A percentile compares a stretch with the other conserved stretches of the same genome.
These are phyloP conservation scores for Lactarius quietus DNA, from an alignment of 768 basidiomycete genomes.

Conservation along the genomic window DNA sequence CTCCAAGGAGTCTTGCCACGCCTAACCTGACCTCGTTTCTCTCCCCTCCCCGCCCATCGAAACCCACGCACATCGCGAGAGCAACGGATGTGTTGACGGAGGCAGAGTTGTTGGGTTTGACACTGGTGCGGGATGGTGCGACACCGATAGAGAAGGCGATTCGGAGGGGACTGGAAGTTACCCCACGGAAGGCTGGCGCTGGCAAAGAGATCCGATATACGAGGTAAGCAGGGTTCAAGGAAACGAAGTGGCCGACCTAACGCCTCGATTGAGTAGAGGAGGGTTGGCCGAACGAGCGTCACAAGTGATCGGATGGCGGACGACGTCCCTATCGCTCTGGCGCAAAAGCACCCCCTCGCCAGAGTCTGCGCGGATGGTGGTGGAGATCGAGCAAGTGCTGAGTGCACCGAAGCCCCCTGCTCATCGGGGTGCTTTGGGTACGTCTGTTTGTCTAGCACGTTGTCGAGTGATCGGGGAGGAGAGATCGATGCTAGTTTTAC, in stretches of 20 bases:
- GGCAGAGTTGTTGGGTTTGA: conserved; percentile 50
- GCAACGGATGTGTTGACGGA: conserved; percentile 53
- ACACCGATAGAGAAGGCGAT: conserved; percentile 38
- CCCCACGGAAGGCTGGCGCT: conserved; percentile 49
- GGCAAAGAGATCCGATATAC: conserved; percentile 43
- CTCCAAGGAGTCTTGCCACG: conserved; percentile 6
- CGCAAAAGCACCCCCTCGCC: conserved; percentile 13
- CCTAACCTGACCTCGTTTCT: conserved; percentile 8
- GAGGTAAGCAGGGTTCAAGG: conserved; percentile 39
- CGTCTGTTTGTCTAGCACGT: conserved; percentile 16
- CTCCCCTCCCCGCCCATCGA: conserved; percentile 25
- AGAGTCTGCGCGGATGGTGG: conserved; percentile 13
- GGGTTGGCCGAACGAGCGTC: conserved; percentile 22
- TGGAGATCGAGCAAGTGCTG: conserved; percentile 17
- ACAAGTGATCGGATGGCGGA: conserved; percentile 9
- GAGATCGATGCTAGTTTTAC: conserved; percentile 1
- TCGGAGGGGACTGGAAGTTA: conserved; percentile 52
- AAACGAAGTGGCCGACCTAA: background rate
- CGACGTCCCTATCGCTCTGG: conserved; percentile 18
- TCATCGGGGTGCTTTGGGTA: conserved; percentile 3
- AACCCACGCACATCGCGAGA: conserved; percentile 50
- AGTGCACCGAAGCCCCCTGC: conserved; percentile 5
- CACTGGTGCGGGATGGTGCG: conserved; percentile 46
- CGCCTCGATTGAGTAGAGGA: conserved; percentile 10
- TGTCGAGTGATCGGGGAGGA: background rate